A percentile compares a stretch with the other conserved stretches of the same genome.
Evolutionary conservation across 1,139 yeast species (phyloP).

Genomic region (Yamadazyma triangularis): DNA sequence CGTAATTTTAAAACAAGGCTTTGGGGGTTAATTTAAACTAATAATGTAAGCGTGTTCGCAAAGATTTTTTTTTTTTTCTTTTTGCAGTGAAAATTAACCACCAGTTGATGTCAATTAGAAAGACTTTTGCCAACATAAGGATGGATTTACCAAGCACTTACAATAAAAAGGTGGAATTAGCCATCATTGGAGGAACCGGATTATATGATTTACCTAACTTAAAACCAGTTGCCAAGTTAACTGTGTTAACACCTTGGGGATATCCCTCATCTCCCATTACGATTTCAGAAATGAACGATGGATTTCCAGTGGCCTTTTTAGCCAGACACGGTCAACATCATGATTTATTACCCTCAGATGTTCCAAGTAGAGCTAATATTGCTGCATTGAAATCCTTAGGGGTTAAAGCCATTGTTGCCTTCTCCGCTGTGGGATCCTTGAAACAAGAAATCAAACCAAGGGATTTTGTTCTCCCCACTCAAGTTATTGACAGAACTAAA

Average conservation of each 20-base stretch:
- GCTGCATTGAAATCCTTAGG: constrained; percentile 90
- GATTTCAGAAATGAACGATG: constrained; percentile 66
- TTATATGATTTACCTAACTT: constrained; percentile 79
- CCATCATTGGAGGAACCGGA: constrained; percentile 98
- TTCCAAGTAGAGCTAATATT: constrained; percentile 90
- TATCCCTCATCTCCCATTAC: constrained; percentile 92
- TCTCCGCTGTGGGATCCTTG: constrained; percentile 94
- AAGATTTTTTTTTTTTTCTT: too few relatives aligned
- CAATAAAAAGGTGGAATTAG: constrained; percentile 56
- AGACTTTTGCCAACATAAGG: neutral
- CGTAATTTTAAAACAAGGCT: too few relatives aligned
- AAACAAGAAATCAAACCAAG: constrained; percentile 87
- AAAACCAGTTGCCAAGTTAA: constrained; percentile 78
- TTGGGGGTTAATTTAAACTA: too few relatives aligned
- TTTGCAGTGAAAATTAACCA: too few relatives aligned
- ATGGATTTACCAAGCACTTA: constrained; percentile 34
- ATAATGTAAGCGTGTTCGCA: too few relatives aligned
- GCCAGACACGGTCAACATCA: constrained; percentile 94
- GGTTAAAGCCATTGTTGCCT: constrained; percentile 84
- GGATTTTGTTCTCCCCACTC: constrained; percentile 93
- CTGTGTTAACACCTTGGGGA: constrained; percentile 95
- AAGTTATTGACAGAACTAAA: constrained; percentile 93
- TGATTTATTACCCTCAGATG: constrained; percentile 85
- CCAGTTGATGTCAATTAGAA: neutral
- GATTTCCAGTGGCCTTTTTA: constrained; percentile 87